phyloP scores from a whole-genome alignment of 2,329 filamentous ascomycete genomes.

The Microthyrium microscopicum region DNA sequence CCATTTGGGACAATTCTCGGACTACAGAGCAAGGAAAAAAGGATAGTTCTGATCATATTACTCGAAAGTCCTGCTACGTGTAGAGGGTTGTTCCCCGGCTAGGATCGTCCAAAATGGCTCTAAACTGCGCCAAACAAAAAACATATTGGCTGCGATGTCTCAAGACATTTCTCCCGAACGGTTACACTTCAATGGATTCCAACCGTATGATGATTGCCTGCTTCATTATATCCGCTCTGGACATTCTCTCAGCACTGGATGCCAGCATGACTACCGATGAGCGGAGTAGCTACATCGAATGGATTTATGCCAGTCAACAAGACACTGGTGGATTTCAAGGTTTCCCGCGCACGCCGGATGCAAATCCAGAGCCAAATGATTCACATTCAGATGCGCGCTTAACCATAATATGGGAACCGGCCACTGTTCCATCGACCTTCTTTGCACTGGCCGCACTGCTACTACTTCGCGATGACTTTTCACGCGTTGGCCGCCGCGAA shows the following conservation, averaged over 20 bases:
- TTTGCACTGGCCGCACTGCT: slow-evolving; percentile 69
- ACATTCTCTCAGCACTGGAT: slow-evolving; percentile 53
- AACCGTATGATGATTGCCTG: slow-evolving; percentile 79
- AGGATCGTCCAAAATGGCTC: slow-evolving; percentile 13
- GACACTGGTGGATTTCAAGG: slow-evolving; percentile 77
- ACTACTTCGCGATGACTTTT: slow-evolving; percentile 42
- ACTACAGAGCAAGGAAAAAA: too few relatives aligned
- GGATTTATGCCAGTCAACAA: slow-evolving; percentile 79
- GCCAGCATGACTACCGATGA: slow-evolving; percentile 36
- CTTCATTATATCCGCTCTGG: slow-evolving; percentile 75
- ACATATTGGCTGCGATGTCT: slow-evolving; percentile 89
- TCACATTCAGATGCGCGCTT: too few relatives aligned
- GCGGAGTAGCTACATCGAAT: slow-evolving; percentile 42
- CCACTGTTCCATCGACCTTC: slow-evolving; percentile 75
- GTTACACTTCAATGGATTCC: slow-evolving; percentile 79
- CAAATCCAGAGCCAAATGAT: slow-evolving; percentile 35
- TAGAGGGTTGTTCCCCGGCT: slow-evolving; percentile 8
- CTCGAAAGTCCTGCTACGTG: too few relatives aligned
- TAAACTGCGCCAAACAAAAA: slow-evolving; percentile 41
- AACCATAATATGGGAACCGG: slow-evolving; percentile 53
- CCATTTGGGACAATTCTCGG: too few relatives aligned
- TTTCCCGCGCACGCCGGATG: slow-evolving; percentile 51
- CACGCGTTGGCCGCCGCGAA: slow-evolving; percentile 47
- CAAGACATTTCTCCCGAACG: slow-evolving; percentile 59
- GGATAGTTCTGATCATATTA: too few relatives aligned